phyloP scores from a whole-genome alignment of 805 yeast species.

The Candida schatavii region DNA sequence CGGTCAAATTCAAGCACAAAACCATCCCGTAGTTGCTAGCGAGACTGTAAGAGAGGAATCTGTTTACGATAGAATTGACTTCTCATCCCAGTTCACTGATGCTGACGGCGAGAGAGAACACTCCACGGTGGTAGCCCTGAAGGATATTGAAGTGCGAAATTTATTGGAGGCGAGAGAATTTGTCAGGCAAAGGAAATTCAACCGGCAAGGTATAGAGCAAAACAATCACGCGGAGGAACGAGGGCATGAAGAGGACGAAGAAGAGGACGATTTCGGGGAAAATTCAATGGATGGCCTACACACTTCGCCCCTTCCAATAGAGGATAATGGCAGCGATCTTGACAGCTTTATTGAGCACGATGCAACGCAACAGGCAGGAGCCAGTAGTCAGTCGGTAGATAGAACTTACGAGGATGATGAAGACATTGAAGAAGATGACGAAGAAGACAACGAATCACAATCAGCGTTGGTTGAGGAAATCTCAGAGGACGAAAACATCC shows the following conservation, averaged over 20 bases:
- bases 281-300: conserved; percentile 30
- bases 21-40: background rate
- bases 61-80: conserved; percentile 7
- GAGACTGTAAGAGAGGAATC: background rate
- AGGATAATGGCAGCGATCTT: conserved; percentile 23
- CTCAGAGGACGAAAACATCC: conserved; percentile 2
- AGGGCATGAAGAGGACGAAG: conserved; percentile 14
- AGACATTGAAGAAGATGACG: conserved; percentile 6
- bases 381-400: conserved; percentile 12
- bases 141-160: background rate
- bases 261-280: conserved; percentile 36
- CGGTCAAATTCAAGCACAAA: background rate
- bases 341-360: conserved; percentile 22
- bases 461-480: background rate
- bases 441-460: conserved; percentile 6
- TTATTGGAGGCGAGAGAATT: background rate
- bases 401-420: conserved; percentile 10
- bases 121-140: background rate
- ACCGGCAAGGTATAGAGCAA: background rate
- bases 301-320: conserved; percentile 31
- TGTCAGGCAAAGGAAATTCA: background rate
- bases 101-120: conserved; percentile 6
- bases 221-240: background rate
- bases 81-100: conserved; percentile 11
- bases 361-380: conserved; percentile 10